A percentile compares a stretch with the other conserved stretches of the same genome.
These are phyloP conservation scores for Chlorella sp. DNA, from an alignment of 139 green algal species.

Conservation along the genomic window DNA sequence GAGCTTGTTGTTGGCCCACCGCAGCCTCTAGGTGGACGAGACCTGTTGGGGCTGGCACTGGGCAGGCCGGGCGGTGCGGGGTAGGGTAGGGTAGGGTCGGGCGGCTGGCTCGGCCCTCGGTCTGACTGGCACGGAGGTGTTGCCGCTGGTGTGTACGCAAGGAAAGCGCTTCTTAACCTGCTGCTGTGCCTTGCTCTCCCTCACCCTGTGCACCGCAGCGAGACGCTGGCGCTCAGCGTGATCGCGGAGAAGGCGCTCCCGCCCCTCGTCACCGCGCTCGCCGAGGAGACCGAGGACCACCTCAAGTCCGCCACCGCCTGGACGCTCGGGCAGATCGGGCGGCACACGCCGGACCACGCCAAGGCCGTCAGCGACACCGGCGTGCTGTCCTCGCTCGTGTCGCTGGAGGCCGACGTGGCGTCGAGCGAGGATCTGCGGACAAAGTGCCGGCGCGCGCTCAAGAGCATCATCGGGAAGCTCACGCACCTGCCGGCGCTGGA, in stretches of 20 bases:
- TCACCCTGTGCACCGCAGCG: too few relatives aligned
- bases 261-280: constrained; percentile 59
- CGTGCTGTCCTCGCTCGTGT: constrained; percentile 61
- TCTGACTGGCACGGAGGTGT: too few relatives aligned
- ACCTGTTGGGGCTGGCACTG: too few relatives aligned
- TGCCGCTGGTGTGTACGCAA: too few relatives aligned
- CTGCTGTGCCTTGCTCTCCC: too few relatives aligned
- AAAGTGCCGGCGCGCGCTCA: constrained; percentile 76
- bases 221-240: constrained; percentile 76
- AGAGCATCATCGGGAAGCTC: constrained; percentile 72
- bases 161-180: too few relatives aligned
- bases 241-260: constrained; percentile 73
- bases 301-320: constrained; percentile 68
- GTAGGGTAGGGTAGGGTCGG: too few relatives aligned
- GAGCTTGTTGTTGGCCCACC: background rate
- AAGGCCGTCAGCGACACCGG: constrained; percentile 81
- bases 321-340: constrained; percentile 55
- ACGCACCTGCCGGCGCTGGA: constrained; percentile 75
- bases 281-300: constrained; percentile 76
- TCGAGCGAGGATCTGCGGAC: constrained; percentile 73
- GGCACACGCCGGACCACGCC: constrained; percentile 80
- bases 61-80: too few relatives aligned
- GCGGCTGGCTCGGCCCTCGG: too few relatives aligned
- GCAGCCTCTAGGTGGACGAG: too few relatives aligned
- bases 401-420: constrained; percentile 34